phyloP scores from a whole-genome alignment of 169 alveolate species.

The Theileria equi region DNA sequence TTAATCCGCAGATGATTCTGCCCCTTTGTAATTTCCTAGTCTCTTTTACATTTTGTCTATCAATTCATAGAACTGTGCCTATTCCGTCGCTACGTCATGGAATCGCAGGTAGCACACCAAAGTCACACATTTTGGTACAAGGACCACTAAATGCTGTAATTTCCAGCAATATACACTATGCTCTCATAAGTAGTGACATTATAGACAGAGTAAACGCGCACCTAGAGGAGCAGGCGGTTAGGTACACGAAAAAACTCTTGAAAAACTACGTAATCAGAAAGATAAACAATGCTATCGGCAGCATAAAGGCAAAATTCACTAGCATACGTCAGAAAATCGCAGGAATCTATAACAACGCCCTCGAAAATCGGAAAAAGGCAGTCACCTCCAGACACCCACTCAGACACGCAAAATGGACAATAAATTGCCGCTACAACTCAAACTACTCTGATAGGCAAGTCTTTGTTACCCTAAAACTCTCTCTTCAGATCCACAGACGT shows the following conservation, averaged over 20 bases:
- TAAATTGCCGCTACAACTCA: slow-evolving; percentile 1
- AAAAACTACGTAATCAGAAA: too few species aligned
- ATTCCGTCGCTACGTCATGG: background rate
- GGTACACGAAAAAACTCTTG: too few species aligned
- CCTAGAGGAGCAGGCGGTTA: too few species aligned
- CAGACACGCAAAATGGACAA: slow-evolving; percentile 50
- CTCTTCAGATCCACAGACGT: slow-evolving; percentile 13
- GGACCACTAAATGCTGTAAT: too few species aligned
- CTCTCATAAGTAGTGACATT: too few species aligned
- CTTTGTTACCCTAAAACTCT: too few species aligned
- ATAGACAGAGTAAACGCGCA: too few species aligned
- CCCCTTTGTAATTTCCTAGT: background rate
- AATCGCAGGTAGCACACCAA: background rate
- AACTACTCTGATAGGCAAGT: slow-evolving; percentile 29
- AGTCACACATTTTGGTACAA: background rate
- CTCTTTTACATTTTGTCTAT: background rate
- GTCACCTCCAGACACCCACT: slow-evolving; percentile 42
- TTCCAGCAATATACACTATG: too few species aligned
- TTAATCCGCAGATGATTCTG: background rate
- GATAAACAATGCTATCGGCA: too few species aligned
- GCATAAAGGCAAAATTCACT: background rate
- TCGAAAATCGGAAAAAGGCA: slow-evolving; percentile 16
- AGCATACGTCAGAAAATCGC: background rate
- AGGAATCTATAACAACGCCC: background rate
- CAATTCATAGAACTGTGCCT: background rate